phyloP scores from a whole-genome alignment of 2,329 filamentous ascomycete genomes.

The Albophoma yamanashiensis region DNA sequence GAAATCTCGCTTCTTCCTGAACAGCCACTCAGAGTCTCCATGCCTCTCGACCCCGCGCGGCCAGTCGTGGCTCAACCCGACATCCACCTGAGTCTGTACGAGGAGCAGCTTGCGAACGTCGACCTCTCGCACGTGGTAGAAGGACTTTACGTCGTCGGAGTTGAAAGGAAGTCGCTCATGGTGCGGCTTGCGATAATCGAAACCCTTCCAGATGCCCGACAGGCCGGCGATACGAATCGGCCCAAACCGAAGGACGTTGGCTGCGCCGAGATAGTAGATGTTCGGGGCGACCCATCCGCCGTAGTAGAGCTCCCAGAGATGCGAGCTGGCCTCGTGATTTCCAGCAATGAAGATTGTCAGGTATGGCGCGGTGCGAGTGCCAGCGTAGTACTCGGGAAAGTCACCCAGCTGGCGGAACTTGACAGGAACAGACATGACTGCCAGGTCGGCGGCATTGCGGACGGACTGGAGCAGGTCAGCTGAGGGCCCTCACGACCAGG shows the following conservation, averaged over 20 bases:
- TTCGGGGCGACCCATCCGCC: slow-evolving; percentile 95
- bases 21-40: slow-evolving; percentile 60
- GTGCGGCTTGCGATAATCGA: slow-evolving; percentile 76
- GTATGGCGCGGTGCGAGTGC: slow-evolving; percentile 65
- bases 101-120: slow-evolving; percentile 86
- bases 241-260: slow-evolving; percentile 77
- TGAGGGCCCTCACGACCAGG: not conserved
- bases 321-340: slow-evolving; percentile 88
- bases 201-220: slow-evolving; percentile 91
- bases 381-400: slow-evolving; percentile 90
- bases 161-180: slow-evolving; percentile 81
- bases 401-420: slow-evolving; percentile 87
- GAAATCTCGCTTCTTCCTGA: slow-evolving; percentile 64
- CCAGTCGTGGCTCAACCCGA: slow-evolving; percentile 95
- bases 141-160: slow-evolving; percentile 61
- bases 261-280: slow-evolving; percentile 93
- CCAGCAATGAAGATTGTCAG: slow-evolving; percentile 88
- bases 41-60: slow-evolving; percentile 71
- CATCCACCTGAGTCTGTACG: slow-evolving; percentile 75
- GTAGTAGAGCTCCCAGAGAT: slow-evolving; percentile 88
- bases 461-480: slow-evolving; percentile 46
- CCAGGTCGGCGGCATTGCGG: slow-evolving; percentile 79
- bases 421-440: slow-evolving; percentile 76
- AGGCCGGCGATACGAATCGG: slow-evolving; percentile 80
- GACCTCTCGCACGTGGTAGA: slow-evolving; percentile 83